phyloP scores from a whole-genome alignment of 345 rosid genomes.

The Brassica carinata region DNA sequence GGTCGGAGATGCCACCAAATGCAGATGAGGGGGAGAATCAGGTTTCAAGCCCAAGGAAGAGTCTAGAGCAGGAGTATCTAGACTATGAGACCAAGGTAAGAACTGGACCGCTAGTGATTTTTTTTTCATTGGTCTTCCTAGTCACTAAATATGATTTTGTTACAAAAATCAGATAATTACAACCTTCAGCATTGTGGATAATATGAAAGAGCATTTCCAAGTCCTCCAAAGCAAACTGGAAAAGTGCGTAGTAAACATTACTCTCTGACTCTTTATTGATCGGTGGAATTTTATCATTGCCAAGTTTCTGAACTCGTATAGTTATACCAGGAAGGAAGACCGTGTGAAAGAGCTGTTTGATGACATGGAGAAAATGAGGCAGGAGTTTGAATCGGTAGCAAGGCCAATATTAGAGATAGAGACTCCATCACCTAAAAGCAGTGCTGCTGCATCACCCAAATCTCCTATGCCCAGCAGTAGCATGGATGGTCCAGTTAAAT shows the following conservation, averaged over 20 bases:
- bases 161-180: constrained; percentile 85
- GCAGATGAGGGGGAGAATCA: constrained; percentile 53
- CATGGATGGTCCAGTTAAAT: constrained; percentile 40
- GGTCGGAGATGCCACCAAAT: constrained; percentile 53
- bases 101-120: not conserved
- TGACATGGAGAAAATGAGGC: constrained; percentile 72
- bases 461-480: constrained; percentile 35
- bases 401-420: constrained; percentile 84
- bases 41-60: constrained; percentile 67
- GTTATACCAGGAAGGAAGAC: constrained; percentile 67
- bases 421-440: constrained; percentile 50
- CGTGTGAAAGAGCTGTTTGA: constrained; percentile 69
- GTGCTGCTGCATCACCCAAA: constrained; percentile 37
- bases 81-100: constrained; percentile 87
- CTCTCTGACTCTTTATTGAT: not conserved
- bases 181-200: constrained; percentile 90
- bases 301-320: not conserved
- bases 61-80: constrained; percentile 89
- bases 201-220: constrained; percentile 81
- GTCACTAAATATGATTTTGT: no score
- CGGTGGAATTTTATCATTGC: not conserved
- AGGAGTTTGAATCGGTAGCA: constrained; percentile 76
- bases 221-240: constrained; percentile 52
- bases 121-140: not conserved
- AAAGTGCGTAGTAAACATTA: constrained; percentile 48